phyloP scores from a whole-genome alignment of 2,329 filamentous ascomycete species.

The Gyromitra esculenta region DNA sequence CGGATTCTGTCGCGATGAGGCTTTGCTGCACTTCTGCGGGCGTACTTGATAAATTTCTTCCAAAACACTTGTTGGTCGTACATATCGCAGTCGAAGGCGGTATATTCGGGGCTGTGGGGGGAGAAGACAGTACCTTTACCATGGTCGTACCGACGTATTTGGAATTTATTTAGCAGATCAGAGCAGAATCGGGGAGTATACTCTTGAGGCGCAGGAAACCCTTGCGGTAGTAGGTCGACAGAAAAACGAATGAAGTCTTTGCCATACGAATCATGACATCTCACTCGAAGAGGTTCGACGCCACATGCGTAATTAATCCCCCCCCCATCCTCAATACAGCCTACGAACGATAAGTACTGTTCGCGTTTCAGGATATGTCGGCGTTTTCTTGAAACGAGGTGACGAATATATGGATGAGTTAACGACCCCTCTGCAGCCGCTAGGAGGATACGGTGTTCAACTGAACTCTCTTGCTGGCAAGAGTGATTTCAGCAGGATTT shows the following conservation, averaged over 20 bases:
- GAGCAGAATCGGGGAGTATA: background rate
- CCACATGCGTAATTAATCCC: background rate
- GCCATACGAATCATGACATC: slow-evolving; percentile 1
- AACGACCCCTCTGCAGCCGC: background rate
- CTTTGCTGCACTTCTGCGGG: background rate
- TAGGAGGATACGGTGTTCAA: background rate
- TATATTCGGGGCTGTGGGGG: background rate
- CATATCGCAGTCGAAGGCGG: background rate
- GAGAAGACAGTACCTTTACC: background rate
- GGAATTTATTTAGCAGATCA: background rate
- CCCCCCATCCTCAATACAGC: background rate
- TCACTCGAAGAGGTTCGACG: slow-evolving; percentile 20
- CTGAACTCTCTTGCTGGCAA: background rate
- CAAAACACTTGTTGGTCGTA: background rate
- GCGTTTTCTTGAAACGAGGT: background rate
- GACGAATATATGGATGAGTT: background rate
- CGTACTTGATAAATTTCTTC: background rate
- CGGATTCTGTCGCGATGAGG: background rate
- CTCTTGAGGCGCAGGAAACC: background rate
- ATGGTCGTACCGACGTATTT: background rate
- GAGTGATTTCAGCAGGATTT: background rate
- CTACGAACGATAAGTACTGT: background rate
- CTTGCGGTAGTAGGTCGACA: background rate
- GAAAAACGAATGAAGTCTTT: slow-evolving; percentile 3
- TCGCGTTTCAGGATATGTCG: slow-evolving; percentile 7